These are phyloP conservation scores for Botrytis fragariae DNA, from an alignment of 2,329 filamentous ascomycete genomes.

Conservation along the genomic window DNA sequence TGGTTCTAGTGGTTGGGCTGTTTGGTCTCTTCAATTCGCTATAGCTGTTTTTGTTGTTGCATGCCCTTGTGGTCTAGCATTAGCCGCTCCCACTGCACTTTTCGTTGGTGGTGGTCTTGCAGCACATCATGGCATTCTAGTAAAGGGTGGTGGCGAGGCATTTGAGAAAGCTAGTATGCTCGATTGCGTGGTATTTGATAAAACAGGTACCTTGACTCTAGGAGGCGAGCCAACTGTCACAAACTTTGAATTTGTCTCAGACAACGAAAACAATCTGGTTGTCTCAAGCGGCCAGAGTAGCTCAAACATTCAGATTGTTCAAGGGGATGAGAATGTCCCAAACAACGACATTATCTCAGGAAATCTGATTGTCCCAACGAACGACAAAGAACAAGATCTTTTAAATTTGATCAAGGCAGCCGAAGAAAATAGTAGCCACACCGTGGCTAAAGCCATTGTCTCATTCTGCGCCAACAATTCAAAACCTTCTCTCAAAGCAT, in stretches of 20 bases:
- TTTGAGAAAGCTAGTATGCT: constrained; percentile 56
- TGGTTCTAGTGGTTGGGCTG: constrained; percentile 57
- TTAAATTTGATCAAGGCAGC: constrained; percentile 57
- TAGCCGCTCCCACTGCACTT: constrained; percentile 57
- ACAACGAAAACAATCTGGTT: constrained; percentile 23
- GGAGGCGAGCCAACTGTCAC: constrained; percentile 68
- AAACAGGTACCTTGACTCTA: constrained; percentile 57
- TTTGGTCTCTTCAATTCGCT: constrained; percentile 76
- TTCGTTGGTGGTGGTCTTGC: constrained; percentile 58
- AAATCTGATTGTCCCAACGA: not conserved
- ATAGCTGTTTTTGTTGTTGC: constrained; percentile 61
- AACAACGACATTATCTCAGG: constrained; percentile 23
- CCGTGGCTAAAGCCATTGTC: constrained; percentile 68
- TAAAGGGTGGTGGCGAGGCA: constrained; percentile 58
- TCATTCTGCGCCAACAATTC: constrained; percentile 52
- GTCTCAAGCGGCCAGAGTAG: not conserved
- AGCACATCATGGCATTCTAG: constrained; percentile 55
- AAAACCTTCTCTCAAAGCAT: constrained; percentile 36
- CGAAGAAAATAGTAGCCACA: constrained; percentile 72
- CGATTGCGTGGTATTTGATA: constrained; percentile 58
- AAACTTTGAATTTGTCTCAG: constrained; percentile 28
- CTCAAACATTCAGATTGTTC: not conserved
- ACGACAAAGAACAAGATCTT: constrained; percentile 35
- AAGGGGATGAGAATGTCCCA: not conserved
- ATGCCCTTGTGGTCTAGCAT: constrained; percentile 59